Evolutionary conservation across 352 stramenopile species (phyloP), one percentile per base, ranked within the genome.

Genomic region (Globisporangium takayamanum): DNA sequence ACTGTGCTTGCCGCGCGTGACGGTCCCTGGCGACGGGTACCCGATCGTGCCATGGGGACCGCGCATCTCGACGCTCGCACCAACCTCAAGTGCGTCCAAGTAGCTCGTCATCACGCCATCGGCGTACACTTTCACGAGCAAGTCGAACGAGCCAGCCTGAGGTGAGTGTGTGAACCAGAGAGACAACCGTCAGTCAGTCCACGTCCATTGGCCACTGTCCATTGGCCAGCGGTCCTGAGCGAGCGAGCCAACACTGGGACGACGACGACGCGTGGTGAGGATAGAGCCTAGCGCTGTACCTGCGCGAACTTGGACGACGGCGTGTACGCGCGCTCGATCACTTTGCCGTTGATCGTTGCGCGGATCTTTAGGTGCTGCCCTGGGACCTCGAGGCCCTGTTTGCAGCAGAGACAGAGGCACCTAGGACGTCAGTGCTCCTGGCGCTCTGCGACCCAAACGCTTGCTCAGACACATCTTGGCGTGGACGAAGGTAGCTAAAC

Each of bases 281-380:
- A 58, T 28, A 10, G 5, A 30, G 33, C 10, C 33, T 10, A 10
- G 33, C 6, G 33, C 33, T 12, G 20, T 54, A 80, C 63, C 62
- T 86, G 76, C 6, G 71, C 69, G 33, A 89, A 74, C 57, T 89
- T 89, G 60, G 85, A 92, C 37, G 81, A 87, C 8, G 85, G 83
- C 3, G 85, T 94, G 63, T 83, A 89, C 10, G 79, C 77, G 37
- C 84, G 69, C 64, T 94, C 84, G 53, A 92, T 91, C 33, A 70
- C 62, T n/a, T 80, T 72, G 57, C 78, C 82, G 26, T 88, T 72
- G 63, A 94, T 92, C 44, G 64, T 86, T 18, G 78, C 80, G 41
- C 84, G 82, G 25, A 92, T 64, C 53, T 89, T 89, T n/a, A 94
- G 60, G 63, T 94, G 80, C 54, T 92, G 84, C 0, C 83, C 84